Conservation (phyloP, 1,284 basidiomycete genomes). For the Papiliotrema nemorosa region DNA sequence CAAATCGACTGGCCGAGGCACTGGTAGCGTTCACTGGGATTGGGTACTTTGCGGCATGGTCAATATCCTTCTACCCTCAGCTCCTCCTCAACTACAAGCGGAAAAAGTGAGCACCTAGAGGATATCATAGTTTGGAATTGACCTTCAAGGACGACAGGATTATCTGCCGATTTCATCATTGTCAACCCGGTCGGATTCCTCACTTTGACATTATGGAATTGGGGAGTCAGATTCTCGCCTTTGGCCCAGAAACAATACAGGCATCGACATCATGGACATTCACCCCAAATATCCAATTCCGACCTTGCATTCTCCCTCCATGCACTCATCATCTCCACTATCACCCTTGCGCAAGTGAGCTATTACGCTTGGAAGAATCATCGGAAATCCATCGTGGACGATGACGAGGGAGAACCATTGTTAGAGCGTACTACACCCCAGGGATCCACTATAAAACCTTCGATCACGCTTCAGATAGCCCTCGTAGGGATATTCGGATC, state of each 20-base stretch:
- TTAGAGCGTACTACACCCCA: slow-evolving; percentile 6
- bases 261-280: slow-evolving; percentile 46
- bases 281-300: slow-evolving; percentile 44
- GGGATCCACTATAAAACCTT: slow-evolving; percentile 22
- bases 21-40: slow-evolving; percentile 32
- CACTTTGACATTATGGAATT: slow-evolving; percentile 47
- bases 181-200: slow-evolving; percentile 52
- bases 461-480: slow-evolving; percentile 19
- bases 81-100: slow-evolving; percentile 49
- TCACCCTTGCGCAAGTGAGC: slow-evolving; percentile 31
- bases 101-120: slow-evolving; percentile 33
- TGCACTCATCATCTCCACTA: slow-evolving; percentile 34
- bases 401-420: slow-evolving; percentile 10
- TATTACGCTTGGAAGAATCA: slow-evolving; percentile 23
- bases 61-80: slow-evolving; percentile 51
- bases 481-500: slow-evolving; percentile 25
- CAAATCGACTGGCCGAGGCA: slow-evolving; percentile 1
- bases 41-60: slow-evolving; percentile 48
- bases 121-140: background rate
- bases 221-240: slow-evolving; percentile 41
- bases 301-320: slow-evolving; percentile 52
- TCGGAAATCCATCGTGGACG: background rate
- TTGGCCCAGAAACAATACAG: slow-evolving; percentile 46
- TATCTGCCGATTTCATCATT: slow-evolving; percentile 50
- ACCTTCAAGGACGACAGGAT: slow-evolving; percentile 39